Conservation (phyloP, 805 yeast genomes). For the Nakazawaea siamensis region DNA sequence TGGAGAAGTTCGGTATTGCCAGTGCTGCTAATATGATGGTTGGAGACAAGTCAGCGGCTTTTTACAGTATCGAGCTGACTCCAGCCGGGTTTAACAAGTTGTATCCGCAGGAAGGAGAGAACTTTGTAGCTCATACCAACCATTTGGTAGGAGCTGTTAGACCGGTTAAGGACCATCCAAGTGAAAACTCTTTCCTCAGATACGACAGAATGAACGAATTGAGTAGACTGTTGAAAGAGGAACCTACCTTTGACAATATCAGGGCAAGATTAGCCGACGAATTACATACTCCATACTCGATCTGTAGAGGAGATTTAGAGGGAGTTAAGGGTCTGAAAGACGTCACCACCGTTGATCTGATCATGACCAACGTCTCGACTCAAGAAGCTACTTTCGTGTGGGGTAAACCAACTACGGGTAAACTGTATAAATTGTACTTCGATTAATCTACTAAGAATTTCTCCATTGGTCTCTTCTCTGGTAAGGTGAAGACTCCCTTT, state of each 20-base stretch:
- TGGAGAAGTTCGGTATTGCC: constrained; percentile 15
- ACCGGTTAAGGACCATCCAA: constrained; percentile 11
- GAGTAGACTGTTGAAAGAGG: constrained; percentile 5
- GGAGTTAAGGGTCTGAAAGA: constrained; percentile 14
- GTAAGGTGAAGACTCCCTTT: constrained; percentile 20
- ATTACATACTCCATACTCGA: constrained; percentile 13
- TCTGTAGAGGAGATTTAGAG: constrained; percentile 13
- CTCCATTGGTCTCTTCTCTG: constrained; percentile 21
- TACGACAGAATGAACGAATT: constrained; percentile 13
- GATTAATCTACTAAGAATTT: constrained; percentile 6
- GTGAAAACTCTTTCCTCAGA: constrained; percentile 14
- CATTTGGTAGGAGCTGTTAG: constrained; percentile 12
- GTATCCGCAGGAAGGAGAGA: constrained; percentile 11
- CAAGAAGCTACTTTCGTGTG: constrained; percentile 10
- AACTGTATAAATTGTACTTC: constrained; percentile 10
- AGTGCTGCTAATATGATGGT: constrained; percentile 16
- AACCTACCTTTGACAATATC: constrained; percentile 14
- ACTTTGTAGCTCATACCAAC: constrained; percentile 18
- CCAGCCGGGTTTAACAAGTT: constrained; percentile 14
- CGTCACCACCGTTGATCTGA: constrained; percentile 10
- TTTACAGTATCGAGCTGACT: constrained; percentile 16
- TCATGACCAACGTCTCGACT: constrained; percentile 8
- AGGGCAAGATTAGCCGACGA: constrained; percentile 16
- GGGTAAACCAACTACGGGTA: constrained; percentile 9
- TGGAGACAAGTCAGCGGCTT: constrained; percentile 16